Base-by-base conservation (phyloP, 345 rosid genomes). In the Arabidopsis arenosa region DNA sequence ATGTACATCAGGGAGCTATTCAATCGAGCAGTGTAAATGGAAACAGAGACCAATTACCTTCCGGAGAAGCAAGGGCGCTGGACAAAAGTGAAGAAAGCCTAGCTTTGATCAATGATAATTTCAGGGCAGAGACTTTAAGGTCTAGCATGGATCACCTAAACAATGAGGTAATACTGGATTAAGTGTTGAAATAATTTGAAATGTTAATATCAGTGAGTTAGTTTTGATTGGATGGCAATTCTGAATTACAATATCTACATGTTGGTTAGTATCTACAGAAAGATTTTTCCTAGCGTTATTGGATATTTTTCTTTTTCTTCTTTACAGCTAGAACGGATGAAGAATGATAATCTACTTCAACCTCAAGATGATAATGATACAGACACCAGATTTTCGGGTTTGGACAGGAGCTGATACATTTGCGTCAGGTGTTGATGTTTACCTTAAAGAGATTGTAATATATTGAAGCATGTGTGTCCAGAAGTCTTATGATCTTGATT, bases 61-160 rank as follows among this genome's bases (percentile, higher is more conserved):
- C 75, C 3, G 69, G 80, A 80, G 80, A 71, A 80, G 77, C 80
- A 68, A 83, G 49, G 70, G 78, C 61, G 15, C 75, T 79, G 70
- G 69, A 78, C 1, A 58, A 67, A 71, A 91, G 85, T 75, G 78
- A 59, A 45, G 85, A 84, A 58, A 85, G 86, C 66, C 72, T 85
- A 60, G 84, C 85, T 76, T 67, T 85, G 66, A 61, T 82, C 77
- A 88, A 83, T 61, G 92, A 84, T 64, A 86, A 61, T 23, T 84
- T 90, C 66, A 90, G 87, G 86, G 88, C 88, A 55, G 80, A 85
- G 80, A 85, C 86, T 61, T 80, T 95, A 63, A 85, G 83, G 84
- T 89, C 91, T 52, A 90, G 97, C 89, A 84, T 95, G 96, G 97
- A 92, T 75, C 90, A 84, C 83, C 83, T 95, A 43, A 92, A 83